Percentiles rank a stretch among this genome's conserved stretches.
phyloP scores from a whole-genome alignment of 331 rosid genomes.

The Phaseolus coccineus region DNA sequence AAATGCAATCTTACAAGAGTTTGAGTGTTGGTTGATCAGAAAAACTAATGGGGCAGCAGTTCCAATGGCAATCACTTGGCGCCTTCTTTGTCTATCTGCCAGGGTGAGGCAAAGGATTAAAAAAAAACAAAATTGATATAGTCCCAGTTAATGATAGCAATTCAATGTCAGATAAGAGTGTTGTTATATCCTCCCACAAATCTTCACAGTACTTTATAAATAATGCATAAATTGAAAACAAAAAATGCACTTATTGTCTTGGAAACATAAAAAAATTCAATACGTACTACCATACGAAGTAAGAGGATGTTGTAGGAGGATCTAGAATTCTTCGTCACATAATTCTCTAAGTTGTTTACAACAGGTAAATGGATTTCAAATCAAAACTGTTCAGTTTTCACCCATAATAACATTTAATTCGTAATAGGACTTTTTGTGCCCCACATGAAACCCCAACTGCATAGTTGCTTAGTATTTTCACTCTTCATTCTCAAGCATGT shows the following conservation, averaged over 20 bases:
- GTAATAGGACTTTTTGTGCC: neutral
- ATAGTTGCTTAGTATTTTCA: neutral
- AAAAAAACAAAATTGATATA: neutral
- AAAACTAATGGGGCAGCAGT: constrained; percentile 62
- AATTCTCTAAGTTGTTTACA: neutral
- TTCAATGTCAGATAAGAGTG: neutral
- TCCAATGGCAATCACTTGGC: constrained; percentile 68
- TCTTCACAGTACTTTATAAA: neutral
- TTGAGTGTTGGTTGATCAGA: constrained; percentile 64
- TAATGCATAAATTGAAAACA: too few relatives aligned
- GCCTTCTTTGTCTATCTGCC: constrained; percentile 90
- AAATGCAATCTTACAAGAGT: constrained; percentile 75
- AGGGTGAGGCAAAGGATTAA: constrained; percentile 38
- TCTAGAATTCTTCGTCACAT: neutral
- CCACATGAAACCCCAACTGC: neutral
- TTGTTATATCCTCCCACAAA: neutral
- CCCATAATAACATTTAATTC: neutral
- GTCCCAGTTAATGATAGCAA: neutral
- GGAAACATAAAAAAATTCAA: neutral
- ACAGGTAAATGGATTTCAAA: neutral
- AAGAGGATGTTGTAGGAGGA: neutral
- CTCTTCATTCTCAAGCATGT: constrained; percentile 1
- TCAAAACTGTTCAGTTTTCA: constrained; percentile 2
- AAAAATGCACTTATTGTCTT: neutral
- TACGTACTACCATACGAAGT: neutral